Conservation (phyloP, 768 basidiomycete genomes). For the Lyophyllum decastes region DNA sequence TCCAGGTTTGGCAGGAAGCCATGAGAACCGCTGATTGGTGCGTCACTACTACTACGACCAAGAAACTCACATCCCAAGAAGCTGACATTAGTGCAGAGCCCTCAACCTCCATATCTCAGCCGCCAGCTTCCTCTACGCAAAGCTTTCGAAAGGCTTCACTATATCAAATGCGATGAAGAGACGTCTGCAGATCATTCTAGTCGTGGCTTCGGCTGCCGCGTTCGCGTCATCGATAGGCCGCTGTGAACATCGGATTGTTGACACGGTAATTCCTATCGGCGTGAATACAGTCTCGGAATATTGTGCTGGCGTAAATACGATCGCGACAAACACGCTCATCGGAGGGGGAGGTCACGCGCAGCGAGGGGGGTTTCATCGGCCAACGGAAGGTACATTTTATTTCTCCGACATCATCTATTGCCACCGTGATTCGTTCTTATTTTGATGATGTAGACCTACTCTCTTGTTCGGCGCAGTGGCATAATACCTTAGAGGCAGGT, state of each 20-base stretch:
- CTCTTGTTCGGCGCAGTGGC: neutral
- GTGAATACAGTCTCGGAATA: neutral
- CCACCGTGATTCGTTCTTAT: neutral
- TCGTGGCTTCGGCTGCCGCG: neutral
- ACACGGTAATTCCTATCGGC: neutral
- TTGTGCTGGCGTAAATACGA: neutral
- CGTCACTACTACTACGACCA: neutral
- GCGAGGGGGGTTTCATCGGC: conserved; percentile 2
- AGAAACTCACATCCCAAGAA: too few relatives aligned
- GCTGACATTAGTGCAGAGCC: neutral
- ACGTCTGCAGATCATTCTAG: neutral
- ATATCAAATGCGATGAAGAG: neutral
- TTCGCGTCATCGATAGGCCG: neutral
- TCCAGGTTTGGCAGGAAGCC: neutral
- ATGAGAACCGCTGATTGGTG: neutral
- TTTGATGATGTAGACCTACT: neutral
- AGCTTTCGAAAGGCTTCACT: neutral
- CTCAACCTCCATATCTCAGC: neutral
- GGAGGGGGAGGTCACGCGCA: neutral
- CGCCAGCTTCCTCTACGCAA: neutral
- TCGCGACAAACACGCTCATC: neutral
- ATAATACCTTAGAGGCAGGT: neutral
- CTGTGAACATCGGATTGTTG: neutral
- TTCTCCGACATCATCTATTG: neutral
- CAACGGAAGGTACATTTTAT: neutral